Percentiles rank a stretch among this genome's conserved stretches.
Evolutionary conservation across 2,329 filamentous ascomycete species (phyloP).

Genomic region (Lachnellula arida): DNA sequence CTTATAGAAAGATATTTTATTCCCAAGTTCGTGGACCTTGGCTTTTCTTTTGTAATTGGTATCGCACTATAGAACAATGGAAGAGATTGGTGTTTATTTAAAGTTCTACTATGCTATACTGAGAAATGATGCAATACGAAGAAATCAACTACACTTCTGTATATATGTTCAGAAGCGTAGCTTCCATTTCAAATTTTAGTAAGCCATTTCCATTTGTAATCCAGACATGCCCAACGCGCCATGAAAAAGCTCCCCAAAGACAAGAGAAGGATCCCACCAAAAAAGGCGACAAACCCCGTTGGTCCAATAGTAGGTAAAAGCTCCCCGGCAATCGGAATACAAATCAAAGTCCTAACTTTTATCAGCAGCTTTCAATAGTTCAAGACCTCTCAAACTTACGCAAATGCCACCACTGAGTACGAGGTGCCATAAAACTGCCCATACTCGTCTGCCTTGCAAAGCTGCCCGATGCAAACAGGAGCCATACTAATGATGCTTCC

Average conservation of each 20-base stretch:
- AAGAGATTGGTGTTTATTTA: no score
- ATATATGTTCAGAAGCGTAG: background rate
- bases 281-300: slow-evolving; percentile 24
- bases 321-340: slow-evolving; percentile 27
- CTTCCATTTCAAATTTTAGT: slow-evolving; percentile 21
- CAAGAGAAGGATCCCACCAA: slow-evolving; percentile 24
- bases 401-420: slow-evolving; percentile 28
- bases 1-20: no score
- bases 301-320: slow-evolving; percentile 21
- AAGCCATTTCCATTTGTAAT: slow-evolving; percentile 28
- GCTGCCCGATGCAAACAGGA: slow-evolving; percentile 27
- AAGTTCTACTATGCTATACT: no score
- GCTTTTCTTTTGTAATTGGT: no score
- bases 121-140: background rate
- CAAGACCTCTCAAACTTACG: slow-evolving; percentile 21
- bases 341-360: slow-evolving; percentile 22
- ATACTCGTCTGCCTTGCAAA: slow-evolving; percentile 29
- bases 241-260: slow-evolving; percentile 24
- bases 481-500: slow-evolving; percentile 29
- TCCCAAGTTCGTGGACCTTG: no score
- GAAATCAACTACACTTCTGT: no score
- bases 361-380: background rate
- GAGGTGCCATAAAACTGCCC: slow-evolving; percentile 28
- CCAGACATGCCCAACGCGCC: slow-evolving; percentile 28
- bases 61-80: no score